Evolutionary conservation across 2,329 filamentous ascomycete genomes (phyloP).

Genomic region (Fusarium sp.): DNA sequence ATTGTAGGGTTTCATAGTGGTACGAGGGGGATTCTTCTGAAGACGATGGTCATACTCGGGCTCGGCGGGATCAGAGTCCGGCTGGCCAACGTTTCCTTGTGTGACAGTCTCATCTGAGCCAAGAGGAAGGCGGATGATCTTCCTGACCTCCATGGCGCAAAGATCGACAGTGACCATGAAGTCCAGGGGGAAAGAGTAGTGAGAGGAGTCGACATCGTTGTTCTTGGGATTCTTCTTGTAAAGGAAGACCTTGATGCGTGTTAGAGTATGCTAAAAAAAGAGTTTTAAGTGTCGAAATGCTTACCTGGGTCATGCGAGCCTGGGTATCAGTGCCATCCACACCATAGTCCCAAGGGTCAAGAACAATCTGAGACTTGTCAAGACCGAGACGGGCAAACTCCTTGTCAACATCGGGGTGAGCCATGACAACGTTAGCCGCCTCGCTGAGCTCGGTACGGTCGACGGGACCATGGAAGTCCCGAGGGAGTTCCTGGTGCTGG

Average conservation of each 20-base stretch:
- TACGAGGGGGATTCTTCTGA: conserved; percentile 32
- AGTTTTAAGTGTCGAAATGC: background rate
- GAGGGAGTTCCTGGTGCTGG: conserved; percentile 20
- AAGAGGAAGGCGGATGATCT: background rate
- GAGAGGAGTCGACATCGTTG: background rate
- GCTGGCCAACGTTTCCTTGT: conserved; percentile 2
- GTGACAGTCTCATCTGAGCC: background rate
- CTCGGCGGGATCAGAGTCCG: conserved; percentile 13
- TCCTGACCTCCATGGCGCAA: background rate
- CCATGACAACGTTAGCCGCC: conserved; percentile 11
- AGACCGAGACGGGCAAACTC: conserved; percentile 13
- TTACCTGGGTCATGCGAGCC: conserved; percentile 16
- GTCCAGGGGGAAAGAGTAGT: background rate
- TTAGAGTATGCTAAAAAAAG: background rate
- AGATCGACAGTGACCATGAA: background rate
- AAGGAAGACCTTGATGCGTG: background rate
- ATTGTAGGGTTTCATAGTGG: conserved; percentile 47
- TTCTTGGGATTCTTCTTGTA: conserved; percentile 4
- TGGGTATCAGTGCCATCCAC: conserved; percentile 23
- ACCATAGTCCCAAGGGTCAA: conserved; percentile 26
- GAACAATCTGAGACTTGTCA: conserved; percentile 13
- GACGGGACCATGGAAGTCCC: conserved; percentile 25
- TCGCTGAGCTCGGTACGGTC: conserved; percentile 19
- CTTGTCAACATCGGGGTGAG: conserved; percentile 10
- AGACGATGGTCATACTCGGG: conserved; percentile 51